These are phyloP conservation scores for Yamagishiella unicocca DNA, from an alignment of 139 green algal species.

Conservation along the genomic window DNA sequence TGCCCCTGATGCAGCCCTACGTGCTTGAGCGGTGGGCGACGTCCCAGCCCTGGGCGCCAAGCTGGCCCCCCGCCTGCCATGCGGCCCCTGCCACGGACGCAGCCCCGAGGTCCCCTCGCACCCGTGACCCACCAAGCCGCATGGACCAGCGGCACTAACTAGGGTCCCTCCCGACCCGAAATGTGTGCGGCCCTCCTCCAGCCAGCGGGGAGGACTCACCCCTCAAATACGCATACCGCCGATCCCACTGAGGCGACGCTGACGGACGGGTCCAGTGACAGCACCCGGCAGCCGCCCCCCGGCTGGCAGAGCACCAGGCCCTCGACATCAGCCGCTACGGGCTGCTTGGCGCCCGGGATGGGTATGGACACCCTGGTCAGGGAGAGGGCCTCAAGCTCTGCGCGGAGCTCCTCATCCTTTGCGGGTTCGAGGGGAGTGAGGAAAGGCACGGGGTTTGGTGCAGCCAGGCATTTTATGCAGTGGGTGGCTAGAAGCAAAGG, in stretches of 20 bases:
- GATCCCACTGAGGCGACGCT: slow-evolving; percentile 24
- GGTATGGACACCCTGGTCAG: neutral
- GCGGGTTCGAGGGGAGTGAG: neutral
- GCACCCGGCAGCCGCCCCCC: slow-evolving; percentile 41
- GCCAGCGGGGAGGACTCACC: neutral
- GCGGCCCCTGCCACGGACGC: no score
- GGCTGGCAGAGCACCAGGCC: neutral
- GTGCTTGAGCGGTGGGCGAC: no score
- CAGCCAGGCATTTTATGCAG: no score
- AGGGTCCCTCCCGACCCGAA: no score
- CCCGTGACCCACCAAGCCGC: no score
- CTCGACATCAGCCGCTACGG: neutral
- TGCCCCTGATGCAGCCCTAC: no score
- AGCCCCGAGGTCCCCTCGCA: no score
- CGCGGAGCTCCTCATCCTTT: slow-evolving; percentile 27
- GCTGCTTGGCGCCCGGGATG: neutral
- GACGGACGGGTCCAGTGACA: neutral
- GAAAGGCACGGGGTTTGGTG: neutral
- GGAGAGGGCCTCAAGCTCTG: neutral
- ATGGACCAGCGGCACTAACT: no score
- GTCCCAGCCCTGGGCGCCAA: no score
- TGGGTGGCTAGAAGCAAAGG: no score
- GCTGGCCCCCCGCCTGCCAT: no score
- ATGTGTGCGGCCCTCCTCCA: no score
- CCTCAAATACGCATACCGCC: slow-evolving; percentile 27